Evolutionary conservation across 2,329 filamentous ascomycete species (phyloP).

Genomic region (Grosmannia penicillata): DNA sequence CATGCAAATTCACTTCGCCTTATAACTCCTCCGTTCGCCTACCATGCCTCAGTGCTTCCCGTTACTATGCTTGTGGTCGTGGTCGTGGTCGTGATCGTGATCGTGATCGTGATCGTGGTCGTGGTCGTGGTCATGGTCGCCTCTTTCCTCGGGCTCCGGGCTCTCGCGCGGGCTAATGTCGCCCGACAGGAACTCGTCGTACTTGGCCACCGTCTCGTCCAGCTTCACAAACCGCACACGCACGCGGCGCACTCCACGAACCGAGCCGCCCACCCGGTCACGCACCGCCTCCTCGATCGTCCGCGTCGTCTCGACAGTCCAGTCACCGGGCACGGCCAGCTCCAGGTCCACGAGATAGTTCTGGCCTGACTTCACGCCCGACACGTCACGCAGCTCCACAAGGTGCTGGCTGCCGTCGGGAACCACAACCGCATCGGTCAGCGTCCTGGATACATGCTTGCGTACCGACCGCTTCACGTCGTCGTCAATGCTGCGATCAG

Average conservation of each 20-base stretch:
- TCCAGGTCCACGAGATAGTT: conserved; percentile 92
- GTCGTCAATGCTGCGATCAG: conserved; percentile 77
- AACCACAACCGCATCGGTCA: conserved; percentile 24
- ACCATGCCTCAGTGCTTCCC: too few relatives aligned
- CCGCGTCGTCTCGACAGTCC: conserved; percentile 58
- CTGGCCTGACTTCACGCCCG: conserved; percentile 88
- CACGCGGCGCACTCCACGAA: conserved; percentile 72
- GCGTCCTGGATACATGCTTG: conserved; percentile 45
- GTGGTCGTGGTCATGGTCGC: conserved; percentile 27
- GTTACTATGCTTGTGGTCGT: neutral
- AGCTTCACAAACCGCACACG: conserved; percentile 70
- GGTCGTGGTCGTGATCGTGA: conserved; percentile 12
- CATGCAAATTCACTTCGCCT: too few relatives aligned
- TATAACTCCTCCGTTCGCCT: neutral
- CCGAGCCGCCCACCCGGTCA: conserved; percentile 55
- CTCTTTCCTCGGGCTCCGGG: conserved; percentile 45
- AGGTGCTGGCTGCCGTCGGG: conserved; percentile 38
- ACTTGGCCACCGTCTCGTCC: conserved; percentile 38
- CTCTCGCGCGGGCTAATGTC: conserved; percentile 42
- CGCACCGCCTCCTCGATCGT: conserved; percentile 62
- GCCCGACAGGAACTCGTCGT: conserved; percentile 66
- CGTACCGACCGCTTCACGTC: conserved; percentile 64
- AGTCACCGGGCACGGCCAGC: conserved; percentile 60
- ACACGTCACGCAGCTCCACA: conserved; percentile 61
- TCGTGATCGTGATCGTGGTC: conserved; percentile 25